A percentile compares a stretch with the other conserved stretches of the same genome.
Conservation (phyloP, 768 basidiomycete genomes). For the Pulveroboletus sp. region DNA sequence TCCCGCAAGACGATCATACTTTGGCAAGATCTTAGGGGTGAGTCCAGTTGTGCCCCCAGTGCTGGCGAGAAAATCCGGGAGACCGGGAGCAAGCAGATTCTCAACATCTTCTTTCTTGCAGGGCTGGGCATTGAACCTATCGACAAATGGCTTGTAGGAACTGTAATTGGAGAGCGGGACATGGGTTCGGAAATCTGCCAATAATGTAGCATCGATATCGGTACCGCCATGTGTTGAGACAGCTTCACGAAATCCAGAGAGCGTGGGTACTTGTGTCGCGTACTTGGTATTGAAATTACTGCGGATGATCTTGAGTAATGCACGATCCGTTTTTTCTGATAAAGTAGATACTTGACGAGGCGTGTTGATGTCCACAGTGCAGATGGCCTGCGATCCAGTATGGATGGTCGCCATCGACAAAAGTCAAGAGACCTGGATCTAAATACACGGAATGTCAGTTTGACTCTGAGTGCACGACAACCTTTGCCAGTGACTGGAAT, state of each 20-base stretch:
- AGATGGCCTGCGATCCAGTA: too few species aligned
- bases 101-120: constrained; percentile 7
- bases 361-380: too few species aligned
- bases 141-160: constrained; percentile 3
- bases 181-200: neutral
- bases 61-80: neutral
- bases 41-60: neutral
- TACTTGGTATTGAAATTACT: neutral
- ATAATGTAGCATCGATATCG: neutral
- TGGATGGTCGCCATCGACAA: too few species aligned
- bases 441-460: too few species aligned
- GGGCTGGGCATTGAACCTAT: constrained; percentile 1
- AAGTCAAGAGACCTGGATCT: too few species aligned
- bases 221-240: neutral
- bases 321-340: neutral
- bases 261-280: neutral
- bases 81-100: constrained; percentile 4
- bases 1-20: neutral
- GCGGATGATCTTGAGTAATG: neutral
- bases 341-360: neutral
- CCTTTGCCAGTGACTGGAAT: too few species aligned
- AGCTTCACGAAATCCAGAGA: neutral
- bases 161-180: constrained; percentile 3
- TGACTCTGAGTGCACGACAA: too few species aligned
- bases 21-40: neutral